Conservation (phyloP, 352 stramenopile genomes). For the Pythium folliculosum region DNA sequence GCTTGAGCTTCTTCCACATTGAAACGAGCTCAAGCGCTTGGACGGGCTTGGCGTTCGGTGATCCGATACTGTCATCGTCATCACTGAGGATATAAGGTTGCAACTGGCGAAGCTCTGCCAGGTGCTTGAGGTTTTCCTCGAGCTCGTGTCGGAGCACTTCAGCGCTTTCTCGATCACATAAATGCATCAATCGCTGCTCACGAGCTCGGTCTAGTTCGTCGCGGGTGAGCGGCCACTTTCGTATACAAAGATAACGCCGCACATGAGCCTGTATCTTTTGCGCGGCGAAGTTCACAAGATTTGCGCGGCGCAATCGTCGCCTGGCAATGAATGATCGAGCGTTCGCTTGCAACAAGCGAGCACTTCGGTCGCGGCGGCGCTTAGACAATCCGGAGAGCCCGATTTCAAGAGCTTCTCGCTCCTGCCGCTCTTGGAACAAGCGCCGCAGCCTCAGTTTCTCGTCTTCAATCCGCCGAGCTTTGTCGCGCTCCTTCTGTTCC, state of each 20-base stretch:
- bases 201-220: conserved; percentile 20
- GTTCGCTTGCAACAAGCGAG: conserved; percentile 33
- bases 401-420: conserved; percentile 21
- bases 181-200: conserved; percentile 36
- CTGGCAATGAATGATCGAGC: conserved; percentile 23
- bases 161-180: conserved; percentile 38
- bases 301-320: background rate
- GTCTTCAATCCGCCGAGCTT: conserved; percentile 57
- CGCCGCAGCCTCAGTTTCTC: conserved; percentile 59
- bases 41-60: conserved; percentile 21
- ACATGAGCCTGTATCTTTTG: conserved; percentile 36
- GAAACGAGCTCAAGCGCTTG: conserved; percentile 34
- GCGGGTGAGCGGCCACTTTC: conserved; percentile 28
- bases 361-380: conserved; percentile 29
- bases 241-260: conserved; percentile 32
- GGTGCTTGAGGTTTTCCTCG: background rate
- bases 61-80: conserved; percentile 4
- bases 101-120: background rate
- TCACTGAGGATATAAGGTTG: background rate
- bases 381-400: conserved; percentile 20
- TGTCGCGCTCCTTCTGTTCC: conserved; percentile 60
- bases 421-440: conserved; percentile 35
- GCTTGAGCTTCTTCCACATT: conserved; percentile 52
- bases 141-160: background rate
- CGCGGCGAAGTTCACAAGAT: conserved; percentile 12